These are phyloP conservation scores for Erigeron philadelphicus DNA, from an alignment of 140 eudicot genomes.

Conservation along the genomic window DNA sequence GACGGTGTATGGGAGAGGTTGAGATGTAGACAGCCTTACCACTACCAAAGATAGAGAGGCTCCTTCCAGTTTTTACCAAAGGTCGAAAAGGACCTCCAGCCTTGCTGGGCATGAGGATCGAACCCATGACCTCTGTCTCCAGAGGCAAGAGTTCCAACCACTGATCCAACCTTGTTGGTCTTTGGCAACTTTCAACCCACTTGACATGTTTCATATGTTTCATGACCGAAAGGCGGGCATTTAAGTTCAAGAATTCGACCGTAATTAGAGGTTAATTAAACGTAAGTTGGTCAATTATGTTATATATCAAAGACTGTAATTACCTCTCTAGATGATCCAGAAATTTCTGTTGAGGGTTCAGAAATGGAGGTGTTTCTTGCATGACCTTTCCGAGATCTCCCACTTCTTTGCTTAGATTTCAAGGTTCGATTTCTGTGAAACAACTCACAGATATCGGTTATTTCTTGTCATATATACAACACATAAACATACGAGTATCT, in stretches of 20 bases:
- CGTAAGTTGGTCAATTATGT: too few relatives aligned
- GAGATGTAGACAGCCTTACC: too few relatives aligned
- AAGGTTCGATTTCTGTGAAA: constrained; percentile 32
- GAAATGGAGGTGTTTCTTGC: constrained; percentile 43
- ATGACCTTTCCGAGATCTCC: constrained; percentile 35
- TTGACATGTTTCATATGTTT: not conserved
- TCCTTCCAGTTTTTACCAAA: too few relatives aligned
- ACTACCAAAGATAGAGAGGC: too few relatives aligned
- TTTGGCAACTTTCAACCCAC: constrained; percentile 7
- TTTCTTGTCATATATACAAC: not conserved
- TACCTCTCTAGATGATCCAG: constrained; percentile 53
- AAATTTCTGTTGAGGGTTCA: constrained; percentile 36
- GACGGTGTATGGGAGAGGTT: too few relatives aligned
- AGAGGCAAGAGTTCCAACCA: too few relatives aligned
- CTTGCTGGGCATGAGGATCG: too few relatives aligned
- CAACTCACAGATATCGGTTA: not conserved
- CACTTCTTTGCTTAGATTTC: constrained; percentile 36
- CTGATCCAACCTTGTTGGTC: too few relatives aligned
- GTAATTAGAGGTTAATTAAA: not conserved
- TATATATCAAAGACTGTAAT: not conserved
- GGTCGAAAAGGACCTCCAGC: too few relatives aligned
- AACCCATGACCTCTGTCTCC: too few relatives aligned
- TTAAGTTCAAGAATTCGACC: not conserved
- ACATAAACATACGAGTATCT: too few relatives aligned
- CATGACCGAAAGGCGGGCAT: not conserved